A percentile compares a stretch with the other conserved stretches of the same genome.
Conservation (phyloP, 2,329 filamentous ascomycete species). For the Coniochaeta hoffmannii region DNA sequence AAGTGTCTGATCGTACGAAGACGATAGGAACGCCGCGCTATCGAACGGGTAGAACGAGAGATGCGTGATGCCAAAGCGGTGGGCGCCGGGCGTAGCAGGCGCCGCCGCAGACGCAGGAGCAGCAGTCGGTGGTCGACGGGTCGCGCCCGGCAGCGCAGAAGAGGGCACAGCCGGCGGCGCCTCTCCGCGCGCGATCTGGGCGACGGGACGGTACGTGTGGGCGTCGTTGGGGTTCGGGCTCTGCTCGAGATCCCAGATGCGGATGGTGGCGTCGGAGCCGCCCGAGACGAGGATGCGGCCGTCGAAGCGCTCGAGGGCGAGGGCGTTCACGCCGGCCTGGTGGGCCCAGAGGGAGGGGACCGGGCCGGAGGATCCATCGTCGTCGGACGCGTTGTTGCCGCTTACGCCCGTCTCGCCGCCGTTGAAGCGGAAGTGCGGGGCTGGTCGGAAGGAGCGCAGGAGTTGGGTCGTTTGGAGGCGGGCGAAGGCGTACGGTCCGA, state of each 20-base stretch:
- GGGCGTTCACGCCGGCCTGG: constrained; percentile 67
- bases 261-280: constrained; percentile 76
- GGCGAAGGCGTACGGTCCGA: constrained; percentile 57
- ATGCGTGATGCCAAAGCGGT: constrained; percentile 68
- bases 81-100: constrained; percentile 11
- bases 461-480: constrained; percentile 58
- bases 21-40: constrained; percentile 65
- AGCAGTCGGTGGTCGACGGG: not conserved
- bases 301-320: constrained; percentile 77
- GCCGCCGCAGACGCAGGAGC: not conserved
- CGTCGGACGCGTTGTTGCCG: constrained; percentile 13
- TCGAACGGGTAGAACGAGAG: constrained; percentile 76
- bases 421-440: constrained; percentile 62
- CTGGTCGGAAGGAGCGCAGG: constrained; percentile 61
- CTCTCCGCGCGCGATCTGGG: constrained; percentile 37
- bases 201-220: constrained; percentile 47
- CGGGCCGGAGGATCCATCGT: constrained; percentile 16
- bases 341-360: constrained; percentile 54
- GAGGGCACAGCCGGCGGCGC: not conserved
- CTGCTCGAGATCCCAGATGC: constrained; percentile 78
- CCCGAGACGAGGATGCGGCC: constrained; percentile 76
- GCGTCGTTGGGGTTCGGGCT: constrained; percentile 33
- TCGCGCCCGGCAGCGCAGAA: not conserved
- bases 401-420: constrained; percentile 39
- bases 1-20: constrained; percentile 69